These are phyloP conservation scores for Terfezia boudieri DNA, from an alignment of 495 filamentous ascomycete genomes.

Conservation along the genomic window DNA sequence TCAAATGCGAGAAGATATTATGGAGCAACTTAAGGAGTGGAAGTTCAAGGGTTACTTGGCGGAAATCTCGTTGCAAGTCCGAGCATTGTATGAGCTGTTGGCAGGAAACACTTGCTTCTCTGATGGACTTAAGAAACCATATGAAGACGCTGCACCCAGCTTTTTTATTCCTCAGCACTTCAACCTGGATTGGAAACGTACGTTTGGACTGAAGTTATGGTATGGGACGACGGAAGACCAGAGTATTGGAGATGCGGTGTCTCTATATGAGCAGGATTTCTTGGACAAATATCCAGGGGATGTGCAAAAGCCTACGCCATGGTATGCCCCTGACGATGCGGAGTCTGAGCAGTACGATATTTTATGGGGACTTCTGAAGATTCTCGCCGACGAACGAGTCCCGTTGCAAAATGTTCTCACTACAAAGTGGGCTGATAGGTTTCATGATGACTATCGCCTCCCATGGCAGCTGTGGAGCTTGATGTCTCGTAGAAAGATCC, in stretches of 20 bases:
- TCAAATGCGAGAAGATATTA: conserved; percentile 41
- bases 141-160: conserved; percentile 52
- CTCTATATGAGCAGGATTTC: conserved; percentile 45
- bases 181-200: conserved; percentile 71
- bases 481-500: conserved; percentile 29
- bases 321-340: conserved; percentile 7
- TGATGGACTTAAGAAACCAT: conserved; percentile 44
- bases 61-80: conserved; percentile 66
- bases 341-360: conserved; percentile 45
- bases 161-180: conserved; percentile 67
- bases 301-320: conserved; percentile 10
- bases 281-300: conserved; percentile 11
- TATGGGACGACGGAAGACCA: conserved; percentile 49
- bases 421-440: conserved; percentile 36
- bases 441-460: conserved; percentile 48
- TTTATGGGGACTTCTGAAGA: conserved; percentile 63
- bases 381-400: conserved; percentile 35
- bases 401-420: conserved; percentile 33
- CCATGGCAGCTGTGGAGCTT: conserved; percentile 56
- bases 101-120: conserved; percentile 65
- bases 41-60: conserved; percentile 52
- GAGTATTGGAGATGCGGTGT: conserved; percentile 44
- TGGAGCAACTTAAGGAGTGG: conserved; percentile 64
- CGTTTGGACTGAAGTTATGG: conserved; percentile 76
- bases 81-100: conserved; percentile 72